Conservation (phyloP, 371 early-diverging fungal species). For the Batkoa obscura region DNA sequence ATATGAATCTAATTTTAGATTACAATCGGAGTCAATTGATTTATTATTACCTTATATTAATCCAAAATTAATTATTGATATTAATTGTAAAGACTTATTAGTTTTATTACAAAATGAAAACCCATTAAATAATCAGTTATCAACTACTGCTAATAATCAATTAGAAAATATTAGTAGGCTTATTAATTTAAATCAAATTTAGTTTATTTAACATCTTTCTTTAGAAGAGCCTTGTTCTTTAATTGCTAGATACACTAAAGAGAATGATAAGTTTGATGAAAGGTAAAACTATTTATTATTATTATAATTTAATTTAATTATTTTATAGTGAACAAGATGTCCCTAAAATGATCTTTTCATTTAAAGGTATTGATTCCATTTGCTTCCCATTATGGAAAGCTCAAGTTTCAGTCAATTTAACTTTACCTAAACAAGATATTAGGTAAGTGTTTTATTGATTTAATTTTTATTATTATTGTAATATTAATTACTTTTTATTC, state of each 20-base stretch:
- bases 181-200: background rate
- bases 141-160: background rate
- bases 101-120: background rate
- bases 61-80: background rate
- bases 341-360: conserved; percentile 8
- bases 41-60: background rate
- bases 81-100: background rate
- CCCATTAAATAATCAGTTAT: background rate
- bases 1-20: background rate
- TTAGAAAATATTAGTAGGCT: background rate
- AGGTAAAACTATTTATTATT: background rate
- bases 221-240: background rate
- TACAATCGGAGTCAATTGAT: background rate
- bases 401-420: conserved; percentile 37
- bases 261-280: background rate
- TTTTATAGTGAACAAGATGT: background rate
- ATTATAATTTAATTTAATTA: background rate
- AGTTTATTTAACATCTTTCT: background rate
- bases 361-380: conserved; percentile 21
- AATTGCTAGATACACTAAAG: too few species aligned
- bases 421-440: conserved; percentile 54
- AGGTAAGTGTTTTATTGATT: conserved; percentile 9
- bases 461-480: background rate
- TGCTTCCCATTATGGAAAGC: conserved; percentile 59
- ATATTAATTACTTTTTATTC: background rate